Evolutionary conservation across 495 filamentous ascomycete species (phyloP).

Genomic region (Sphaerosporella brunnea): DNA sequence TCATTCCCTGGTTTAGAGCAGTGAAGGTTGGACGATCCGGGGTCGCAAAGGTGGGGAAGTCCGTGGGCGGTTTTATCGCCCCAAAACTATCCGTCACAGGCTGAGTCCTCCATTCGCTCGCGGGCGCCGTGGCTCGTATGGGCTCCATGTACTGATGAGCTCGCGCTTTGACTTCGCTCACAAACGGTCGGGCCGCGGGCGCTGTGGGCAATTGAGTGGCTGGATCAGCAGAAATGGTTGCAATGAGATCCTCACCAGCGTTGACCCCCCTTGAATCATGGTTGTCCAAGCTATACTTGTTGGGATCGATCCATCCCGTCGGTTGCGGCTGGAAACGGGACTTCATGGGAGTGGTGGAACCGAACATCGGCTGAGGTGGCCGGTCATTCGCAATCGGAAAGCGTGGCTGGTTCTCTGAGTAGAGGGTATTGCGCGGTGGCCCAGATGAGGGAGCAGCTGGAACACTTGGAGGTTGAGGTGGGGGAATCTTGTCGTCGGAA

Average conservation of each 20-base stretch:
- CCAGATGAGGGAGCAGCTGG: not conserved
- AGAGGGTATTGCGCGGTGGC: slow-evolving; percentile 18
- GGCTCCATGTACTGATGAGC: slow-evolving; percentile 20
- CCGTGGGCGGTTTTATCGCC: slow-evolving; percentile 14
- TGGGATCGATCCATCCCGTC: no score
- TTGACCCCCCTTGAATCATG: no score
- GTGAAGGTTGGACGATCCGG: slow-evolving; percentile 1
- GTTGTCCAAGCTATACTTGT: no score
- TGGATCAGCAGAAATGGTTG: not conserved
- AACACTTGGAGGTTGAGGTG: not conserved
- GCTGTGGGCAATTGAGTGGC: not conserved
- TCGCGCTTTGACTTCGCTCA: slow-evolving; percentile 7
- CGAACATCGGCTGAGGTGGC: slow-evolving; percentile 14
- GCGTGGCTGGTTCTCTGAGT: slow-evolving; percentile 10
- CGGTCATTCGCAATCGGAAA: slow-evolving; percentile 1
- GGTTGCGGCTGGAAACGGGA: no score
- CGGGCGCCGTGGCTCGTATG: slow-evolving; percentile 15
- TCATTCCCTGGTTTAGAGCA: not conserved
- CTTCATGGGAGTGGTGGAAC: slow-evolving; percentile 23
- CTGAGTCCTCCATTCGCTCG: slow-evolving; percentile 15
- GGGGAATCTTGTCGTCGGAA: not conserved
- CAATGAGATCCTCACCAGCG: no score
- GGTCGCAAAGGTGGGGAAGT: slow-evolving; percentile 13
- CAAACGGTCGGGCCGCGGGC: not conserved
- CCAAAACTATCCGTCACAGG: slow-evolving; percentile 16